These are phyloP conservation scores for Euphorbia corollata DNA, from an alignment of 441 rosid species.

Conservation along the genomic window DNA sequence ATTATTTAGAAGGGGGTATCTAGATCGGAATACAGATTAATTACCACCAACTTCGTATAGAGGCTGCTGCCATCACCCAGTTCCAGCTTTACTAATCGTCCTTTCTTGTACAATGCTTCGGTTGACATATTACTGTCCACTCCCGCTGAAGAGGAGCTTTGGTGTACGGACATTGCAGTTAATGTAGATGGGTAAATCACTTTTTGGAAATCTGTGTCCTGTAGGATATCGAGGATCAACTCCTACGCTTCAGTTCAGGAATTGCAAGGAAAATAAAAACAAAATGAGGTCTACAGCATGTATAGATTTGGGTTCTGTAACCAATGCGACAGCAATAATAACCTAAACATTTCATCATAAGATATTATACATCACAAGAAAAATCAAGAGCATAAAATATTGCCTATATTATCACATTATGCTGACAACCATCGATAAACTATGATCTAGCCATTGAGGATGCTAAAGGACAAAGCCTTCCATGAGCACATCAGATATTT, in stretches of 20 bases:
- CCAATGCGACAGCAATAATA: background rate
- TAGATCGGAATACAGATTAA: constrained; percentile 21
- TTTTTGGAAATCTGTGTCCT: constrained; percentile 67
- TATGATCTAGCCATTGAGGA: background rate
- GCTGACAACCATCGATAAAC: background rate
- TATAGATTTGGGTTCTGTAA: background rate
- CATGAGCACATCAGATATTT: background rate
- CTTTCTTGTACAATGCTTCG: constrained; percentile 33
- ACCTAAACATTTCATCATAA: background rate
- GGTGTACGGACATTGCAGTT: constrained; percentile 61
- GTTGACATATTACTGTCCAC: constrained; percentile 36
- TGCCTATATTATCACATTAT: background rate
- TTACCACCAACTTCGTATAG: constrained; percentile 81
- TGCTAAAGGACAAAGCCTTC: background rate
- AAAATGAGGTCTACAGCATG: background rate
- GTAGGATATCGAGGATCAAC: constrained; percentile 8
- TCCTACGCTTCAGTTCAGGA: constrained; percentile 17
- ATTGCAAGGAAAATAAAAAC: background rate
- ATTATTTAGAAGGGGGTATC: constrained; percentile 1
- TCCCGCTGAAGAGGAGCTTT: constrained; percentile 39
- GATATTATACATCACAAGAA: background rate
- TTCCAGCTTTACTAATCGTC: constrained; percentile 61
- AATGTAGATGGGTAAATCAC: constrained; percentile 59
- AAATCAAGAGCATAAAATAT: background rate
- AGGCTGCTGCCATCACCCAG: constrained; percentile 64